phyloP scores from a whole-genome alignment of 2,329 filamentous ascomycete species.

The Aspergillus sp. region DNA sequence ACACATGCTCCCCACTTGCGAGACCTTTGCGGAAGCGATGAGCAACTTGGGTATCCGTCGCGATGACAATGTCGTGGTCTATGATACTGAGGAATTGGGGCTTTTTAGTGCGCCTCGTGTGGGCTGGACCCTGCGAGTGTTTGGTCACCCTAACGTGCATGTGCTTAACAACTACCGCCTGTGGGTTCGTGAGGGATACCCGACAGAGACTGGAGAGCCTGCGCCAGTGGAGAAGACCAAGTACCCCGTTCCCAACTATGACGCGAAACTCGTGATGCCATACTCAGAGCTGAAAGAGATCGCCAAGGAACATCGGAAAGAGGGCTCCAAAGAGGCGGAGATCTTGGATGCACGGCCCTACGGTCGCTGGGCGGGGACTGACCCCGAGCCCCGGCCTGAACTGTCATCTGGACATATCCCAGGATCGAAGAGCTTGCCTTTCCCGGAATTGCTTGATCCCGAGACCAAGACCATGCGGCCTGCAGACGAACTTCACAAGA shows the following conservation, averaged over 20 bases:
- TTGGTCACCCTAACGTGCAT: slow-evolving; percentile 83
- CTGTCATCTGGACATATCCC: slow-evolving; percentile 89
- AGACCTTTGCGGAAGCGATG: slow-evolving; percentile 82
- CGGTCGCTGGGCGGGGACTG: slow-evolving; percentile 73
- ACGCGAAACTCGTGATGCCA: slow-evolving; percentile 60
- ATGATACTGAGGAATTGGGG: slow-evolving; percentile 83
- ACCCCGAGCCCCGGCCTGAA: slow-evolving; percentile 79
- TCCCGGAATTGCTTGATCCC: slow-evolving; percentile 72
- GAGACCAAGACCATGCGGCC: slow-evolving; percentile 74
- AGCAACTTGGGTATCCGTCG: slow-evolving; percentile 75
- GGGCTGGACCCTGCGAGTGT: slow-evolving; percentile 85
- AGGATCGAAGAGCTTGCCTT: slow-evolving; percentile 74
- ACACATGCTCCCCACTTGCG: slow-evolving; percentile 84
- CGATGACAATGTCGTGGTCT: slow-evolving; percentile 88
- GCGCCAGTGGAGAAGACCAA: slow-evolving; percentile 34
- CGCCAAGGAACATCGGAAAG: slow-evolving; percentile 68
- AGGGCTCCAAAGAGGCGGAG: slow-evolving; percentile 75
- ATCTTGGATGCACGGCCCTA: slow-evolving; percentile 78
- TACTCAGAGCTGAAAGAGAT: slow-evolving; percentile 80
- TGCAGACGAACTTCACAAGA: slow-evolving; percentile 60
- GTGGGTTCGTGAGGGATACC: slow-evolving; percentile 81
- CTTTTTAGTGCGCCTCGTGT: slow-evolving; percentile 93
- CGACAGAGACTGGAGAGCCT: slow-evolving; percentile 65
- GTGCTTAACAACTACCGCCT: slow-evolving; percentile 90
- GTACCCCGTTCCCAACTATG: slow-evolving; percentile 51